Conservation (phyloP, 2,329 filamentous ascomycete species). For the Aspergillus terreus region DNA sequence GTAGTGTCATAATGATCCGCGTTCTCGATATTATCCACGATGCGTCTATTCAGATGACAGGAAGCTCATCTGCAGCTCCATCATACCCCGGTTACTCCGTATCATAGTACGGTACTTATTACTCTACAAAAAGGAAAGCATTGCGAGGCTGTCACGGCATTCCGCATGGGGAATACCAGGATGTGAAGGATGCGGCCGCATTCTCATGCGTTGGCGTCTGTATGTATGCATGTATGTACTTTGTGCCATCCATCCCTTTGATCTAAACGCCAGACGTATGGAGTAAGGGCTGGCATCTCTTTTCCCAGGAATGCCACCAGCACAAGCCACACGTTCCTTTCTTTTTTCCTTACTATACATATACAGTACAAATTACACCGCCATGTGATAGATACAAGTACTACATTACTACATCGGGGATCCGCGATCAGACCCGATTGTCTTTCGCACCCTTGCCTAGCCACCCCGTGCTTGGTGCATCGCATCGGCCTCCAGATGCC, state of each 20-base stretch:
- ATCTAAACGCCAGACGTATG: background rate
- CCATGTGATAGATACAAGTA: slow-evolving; percentile 31
- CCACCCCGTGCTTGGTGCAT: slow-evolving; percentile 11
- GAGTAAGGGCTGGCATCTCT: background rate
- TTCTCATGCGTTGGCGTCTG: too few relatives aligned
- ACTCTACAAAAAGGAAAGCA: too few relatives aligned
- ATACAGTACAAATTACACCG: slow-evolving; percentile 22
- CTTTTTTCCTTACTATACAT: background rate
- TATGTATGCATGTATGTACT: background rate
- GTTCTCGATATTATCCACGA: too few relatives aligned
- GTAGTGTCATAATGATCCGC: too few relatives aligned
- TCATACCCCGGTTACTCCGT: too few relatives aligned
- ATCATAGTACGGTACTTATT: too few relatives aligned
- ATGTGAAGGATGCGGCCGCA: too few relatives aligned
- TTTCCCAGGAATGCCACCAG: background rate
- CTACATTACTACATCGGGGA: slow-evolving; percentile 8
- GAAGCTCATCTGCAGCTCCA: too few relatives aligned
- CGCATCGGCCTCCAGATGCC: background rate
- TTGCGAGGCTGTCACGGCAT: too few relatives aligned
- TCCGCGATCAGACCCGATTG: background rate
- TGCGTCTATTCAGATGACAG: too few relatives aligned
- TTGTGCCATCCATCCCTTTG: background rate
- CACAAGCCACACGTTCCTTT: background rate
- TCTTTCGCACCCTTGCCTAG: background rate
- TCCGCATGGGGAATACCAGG: too few relatives aligned